Base-by-base conservation (phyloP, 495 filamentous ascomycete species). In the Neurospora tetrasperma region DNA sequence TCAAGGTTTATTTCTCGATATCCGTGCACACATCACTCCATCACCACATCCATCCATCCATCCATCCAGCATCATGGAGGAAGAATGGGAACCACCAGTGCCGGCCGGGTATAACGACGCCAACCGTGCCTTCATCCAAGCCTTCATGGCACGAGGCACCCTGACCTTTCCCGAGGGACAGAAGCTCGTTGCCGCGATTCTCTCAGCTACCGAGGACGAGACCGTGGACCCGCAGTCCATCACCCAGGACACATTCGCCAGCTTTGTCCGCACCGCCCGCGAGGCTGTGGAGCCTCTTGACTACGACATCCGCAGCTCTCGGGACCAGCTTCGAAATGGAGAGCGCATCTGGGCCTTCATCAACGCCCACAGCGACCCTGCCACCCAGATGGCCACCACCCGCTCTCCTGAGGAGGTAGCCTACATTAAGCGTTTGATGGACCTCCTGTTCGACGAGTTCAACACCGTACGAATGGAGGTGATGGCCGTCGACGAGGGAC, bases 81-180 rank as follows among this genome's bases (percentile, higher is more conserved):
- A 76, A 54, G 74, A 76, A 2, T 80, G 79, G 79, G 73, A 76
- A n/a, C 76, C 78, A 16, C 74, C 75, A 16, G 2, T 78, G 31
- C 73, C 79, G 12, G 69, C 81, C 16, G 75, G 79, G 27, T 85
- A 83, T 73, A 75, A 79, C 79, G 88, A 97, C 78, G 85, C 86
- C 76, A 92, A 98, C 80, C 92, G 93, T 66, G 94, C 95, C n/a
- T 97, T 99, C 78, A 83, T 98, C 1, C 96, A 99, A 84, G 92
- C 91, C 74, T 92, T 99, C 78, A 88, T 98, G 79, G 89, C 91
- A 4, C 89, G 90, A 20, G 90, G 90, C 9, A 87, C 88, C 31
- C 83, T 97, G 79, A 97, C 92, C 7, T 90, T 92, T 74, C 81
- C 86, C 42, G 90, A 96, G 72, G 89, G 90, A 5, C 88, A 90